Evolutionary conservation across 1,284 basidiomycete species (phyloP).

Genomic region (Ustilago trichophora): DNA sequence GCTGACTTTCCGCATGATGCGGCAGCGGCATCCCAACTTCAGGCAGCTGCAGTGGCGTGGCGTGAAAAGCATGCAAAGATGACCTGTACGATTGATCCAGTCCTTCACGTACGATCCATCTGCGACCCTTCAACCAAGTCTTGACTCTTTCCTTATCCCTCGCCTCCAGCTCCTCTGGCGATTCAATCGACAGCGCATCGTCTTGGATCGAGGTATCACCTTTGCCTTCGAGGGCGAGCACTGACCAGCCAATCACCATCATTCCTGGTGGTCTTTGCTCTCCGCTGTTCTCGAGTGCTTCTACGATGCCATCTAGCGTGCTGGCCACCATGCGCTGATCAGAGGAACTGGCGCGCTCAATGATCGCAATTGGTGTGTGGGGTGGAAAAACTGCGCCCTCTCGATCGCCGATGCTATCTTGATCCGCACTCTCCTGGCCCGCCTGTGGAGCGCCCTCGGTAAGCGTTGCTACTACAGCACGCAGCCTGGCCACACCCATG

Average conservation of each 20-base stretch:
- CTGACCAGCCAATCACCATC: slow-evolving; percentile 91
- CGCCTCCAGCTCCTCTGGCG: slow-evolving; percentile 11
- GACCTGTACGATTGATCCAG: slow-evolving; percentile 43
- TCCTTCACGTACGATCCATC: slow-evolving; percentile 52
- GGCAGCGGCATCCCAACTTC: slow-evolving; percentile 3
- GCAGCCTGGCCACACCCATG: slow-evolving; percentile 91
- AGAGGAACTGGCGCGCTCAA: slow-evolving; percentile 89
- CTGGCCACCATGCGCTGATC: slow-evolving; percentile 89
- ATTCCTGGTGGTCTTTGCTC: slow-evolving; percentile 94
- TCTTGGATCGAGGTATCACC: slow-evolving; percentile 71
- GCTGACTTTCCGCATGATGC: slow-evolving; percentile 13
- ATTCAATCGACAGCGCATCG: slow-evolving; percentile 47
- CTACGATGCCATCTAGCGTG: slow-evolving; percentile 78
- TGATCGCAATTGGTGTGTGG: slow-evolving; percentile 85
- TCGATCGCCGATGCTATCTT: slow-evolving; percentile 49
- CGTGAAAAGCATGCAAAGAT: slow-evolving; percentile 18
- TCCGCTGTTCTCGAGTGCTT: slow-evolving; percentile 77
- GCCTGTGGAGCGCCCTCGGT: slow-evolving; percentile 17
- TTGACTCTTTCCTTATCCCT: slow-evolving; percentile 41
- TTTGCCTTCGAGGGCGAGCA: slow-evolving; percentile 70
- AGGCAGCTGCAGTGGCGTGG: slow-evolving; percentile 12
- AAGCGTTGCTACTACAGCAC: slow-evolving; percentile 77
- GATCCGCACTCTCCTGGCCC: neutral
- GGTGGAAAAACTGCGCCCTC: slow-evolving; percentile 76
- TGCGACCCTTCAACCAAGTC: slow-evolving; percentile 40